Base-by-base conservation (phyloP, 2,329 filamentous ascomycete genomes). In the Ilyonectria mors-panacis region DNA sequence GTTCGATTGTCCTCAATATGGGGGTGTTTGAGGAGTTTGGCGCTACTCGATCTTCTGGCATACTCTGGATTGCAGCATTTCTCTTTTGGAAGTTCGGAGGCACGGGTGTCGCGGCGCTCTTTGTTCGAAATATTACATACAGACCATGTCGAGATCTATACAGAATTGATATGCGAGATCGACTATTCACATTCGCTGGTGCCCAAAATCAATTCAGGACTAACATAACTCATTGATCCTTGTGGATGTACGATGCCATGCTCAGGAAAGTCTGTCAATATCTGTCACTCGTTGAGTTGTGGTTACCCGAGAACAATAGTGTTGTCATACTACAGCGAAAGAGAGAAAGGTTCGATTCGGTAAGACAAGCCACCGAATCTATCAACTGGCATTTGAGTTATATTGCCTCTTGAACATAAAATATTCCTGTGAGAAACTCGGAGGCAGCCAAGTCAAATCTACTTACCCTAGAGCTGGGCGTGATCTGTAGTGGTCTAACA, bases 1-100 rank as follows among this genome's bases (percentile, higher is more conserved):
- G 37, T 37, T 59, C 37, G 8, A 50, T 63, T 56, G 23, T 28
- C 33, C 44, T 45, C 39, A 10, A 28, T 26, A 50, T 19, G 42
- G 42, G 28, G 59, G 54, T 35, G 47, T 59, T 60, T 55, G 33
- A 33, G 63, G 63, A 65, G 63, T 65, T 65, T 59, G 63, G 63
- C 57, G 63, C 56, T 39, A 45, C 26, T 53, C 55, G 30, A 51
- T 64, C 56, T 65, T 60, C 56, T 64, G 56, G 57, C 37, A 60
- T 65, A 65, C 50, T 60, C 42, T 60, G 63, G 50, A 60, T 47
- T 48, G 21, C 56, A 44, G 48, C 28, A 59, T 59, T 59, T 59
- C 42, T 26, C 12, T 33, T 47, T 64, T 44, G 59, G 28, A 58
- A 39, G 54, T 42, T 58, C 23, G 30, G 37, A 64, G 39, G 28